phyloP scores from a whole-genome alignment of 352 stramenopile species.

The Globisporangium acanthophoron region DNA sequence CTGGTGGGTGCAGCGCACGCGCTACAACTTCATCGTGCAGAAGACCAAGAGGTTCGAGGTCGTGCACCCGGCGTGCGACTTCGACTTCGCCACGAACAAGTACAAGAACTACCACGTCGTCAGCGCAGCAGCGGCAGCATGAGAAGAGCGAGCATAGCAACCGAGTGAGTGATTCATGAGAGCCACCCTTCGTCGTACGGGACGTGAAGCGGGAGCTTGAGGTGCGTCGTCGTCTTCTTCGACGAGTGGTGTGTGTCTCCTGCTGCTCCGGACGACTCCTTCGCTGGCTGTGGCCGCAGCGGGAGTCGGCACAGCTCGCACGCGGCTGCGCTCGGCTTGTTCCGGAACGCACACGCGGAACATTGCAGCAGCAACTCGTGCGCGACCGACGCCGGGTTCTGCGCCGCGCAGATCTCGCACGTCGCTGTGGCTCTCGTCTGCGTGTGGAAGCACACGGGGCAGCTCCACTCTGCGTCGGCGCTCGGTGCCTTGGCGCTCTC shows the following conservation, averaged over 20 bases:
- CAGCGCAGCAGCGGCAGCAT: conserved; percentile 7
- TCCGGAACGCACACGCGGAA: conserved; percentile 58
- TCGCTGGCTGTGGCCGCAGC: conserved; percentile 11
- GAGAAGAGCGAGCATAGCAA: neutral
- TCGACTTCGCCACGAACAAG: conserved; percentile 70
- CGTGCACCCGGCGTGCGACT: conserved; percentile 60
- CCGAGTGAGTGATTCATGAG: conserved; percentile 4
- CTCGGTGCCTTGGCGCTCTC: neutral
- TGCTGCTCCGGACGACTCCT: neutral
- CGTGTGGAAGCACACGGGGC: conserved; percentile 63
- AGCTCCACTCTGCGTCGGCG: conserved; percentile 33
- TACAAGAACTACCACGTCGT: conserved; percentile 67
- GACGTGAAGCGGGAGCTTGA: conserved; percentile 8
- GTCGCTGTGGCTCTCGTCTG: conserved; percentile 37
- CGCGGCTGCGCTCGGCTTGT: conserved; percentile 29
- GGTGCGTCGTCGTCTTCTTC: conserved; percentile 13
- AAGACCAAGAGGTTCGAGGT: conserved; percentile 75
- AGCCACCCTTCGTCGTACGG: conserved; percentile 34
- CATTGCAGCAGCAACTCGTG: conserved; percentile 55
- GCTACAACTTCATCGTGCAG: conserved; percentile 79
- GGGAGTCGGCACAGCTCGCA: conserved; percentile 61
- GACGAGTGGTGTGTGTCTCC: neutral
- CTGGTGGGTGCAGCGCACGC: conserved; percentile 84
- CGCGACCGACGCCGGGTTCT: conserved; percentile 53
- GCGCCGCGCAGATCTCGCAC: conserved; percentile 73